Evolutionary conservation across 2,329 filamentous ascomycete species (phyloP), one percentile per base, ranked within the genome.

Genomic region (Aspergillus sp.): DNA sequence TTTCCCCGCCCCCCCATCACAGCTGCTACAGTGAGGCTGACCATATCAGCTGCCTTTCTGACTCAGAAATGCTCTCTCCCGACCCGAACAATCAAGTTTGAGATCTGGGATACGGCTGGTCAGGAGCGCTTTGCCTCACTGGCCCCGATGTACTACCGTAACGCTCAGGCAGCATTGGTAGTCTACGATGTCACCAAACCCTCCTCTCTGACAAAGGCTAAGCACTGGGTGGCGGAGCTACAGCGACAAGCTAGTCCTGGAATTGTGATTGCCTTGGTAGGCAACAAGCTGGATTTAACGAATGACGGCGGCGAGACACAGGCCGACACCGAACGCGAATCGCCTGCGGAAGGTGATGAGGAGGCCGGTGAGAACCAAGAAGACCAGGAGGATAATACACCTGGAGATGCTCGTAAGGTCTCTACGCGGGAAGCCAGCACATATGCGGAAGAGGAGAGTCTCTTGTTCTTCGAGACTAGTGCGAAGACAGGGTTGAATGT

Each of bases 131-230:
- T 98, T 73, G 93, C 93, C 68, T 96, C 90, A 51, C 86, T 98
- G 60, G 95, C 95, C 52, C 95, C 93, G 68, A 98, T 98, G 95
- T 99, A 99, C 84, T 98, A 98, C 82, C 92, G 93, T 78, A 98
- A 99, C 75, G 95, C 95, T 51, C 93, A 98, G 80, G 92, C 93
- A 63, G 95, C 95, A 13, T 89, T 99, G 66, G 93, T 99, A 61
- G 93, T 98, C 74, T 99, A 98, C 85, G 93, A 99, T 74, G 88
- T 99, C 68, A 99, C 95, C 62, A 98, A 98, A 78, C 90, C 93
- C 43, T 95, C 91, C 49, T 96, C 92, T 48, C 87, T 99, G 66
- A 87, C 91, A 77, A 98, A 99, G 81, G 95, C 95, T 53, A 96
- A 96, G 80, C 93, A 98, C 82, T 99, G 93, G 93, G 93, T 99